Percentiles rank a stretch among this genome's conserved stretches.
Evolutionary conservation across 257 asterid genomes (phyloP).

Genomic region (Solanum rostratum): DNA sequence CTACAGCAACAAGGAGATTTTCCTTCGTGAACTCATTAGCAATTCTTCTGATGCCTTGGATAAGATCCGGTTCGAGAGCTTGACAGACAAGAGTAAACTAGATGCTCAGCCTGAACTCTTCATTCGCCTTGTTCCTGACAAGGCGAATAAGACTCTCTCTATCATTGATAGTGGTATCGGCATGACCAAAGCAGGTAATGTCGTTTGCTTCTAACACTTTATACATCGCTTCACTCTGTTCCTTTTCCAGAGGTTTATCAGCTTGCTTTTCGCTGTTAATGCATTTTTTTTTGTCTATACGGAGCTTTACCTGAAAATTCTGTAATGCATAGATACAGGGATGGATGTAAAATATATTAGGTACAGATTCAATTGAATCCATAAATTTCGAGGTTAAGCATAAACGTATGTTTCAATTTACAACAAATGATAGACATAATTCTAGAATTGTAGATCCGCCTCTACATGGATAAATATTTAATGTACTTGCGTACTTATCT

Average conservation of each 20-base stretch:
- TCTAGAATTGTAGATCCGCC: background rate
- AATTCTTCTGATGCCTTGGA: background rate
- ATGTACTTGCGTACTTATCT: background rate
- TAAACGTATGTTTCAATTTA: background rate
- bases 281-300: background rate
- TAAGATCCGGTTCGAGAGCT: slow-evolving; percentile 5
- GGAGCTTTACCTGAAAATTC: background rate
- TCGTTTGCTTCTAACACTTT: background rate
- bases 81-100: slow-evolving; percentile 2
- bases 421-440: background rate
- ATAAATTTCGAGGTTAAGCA: background rate
- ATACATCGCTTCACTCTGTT: background rate
- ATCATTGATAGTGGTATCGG: slow-evolving; percentile 6
- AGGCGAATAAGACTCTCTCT: slow-evolving; percentile 2
- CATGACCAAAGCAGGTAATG: slow-evolving; percentile 8
- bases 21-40: background rate
- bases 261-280: background rate
- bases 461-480: background rate
- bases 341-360: background rate
- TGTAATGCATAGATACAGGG: background rate
- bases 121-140: slow-evolving; percentile 4
- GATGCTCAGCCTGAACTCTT: slow-evolving; percentile 10
- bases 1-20: background rate
- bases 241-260: background rate
- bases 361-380: background rate